Evolutionary conservation across 805 yeast genomes (phyloP), one percentile per base, ranked within the genome.

Genomic region (Komagataella pastoris): DNA sequence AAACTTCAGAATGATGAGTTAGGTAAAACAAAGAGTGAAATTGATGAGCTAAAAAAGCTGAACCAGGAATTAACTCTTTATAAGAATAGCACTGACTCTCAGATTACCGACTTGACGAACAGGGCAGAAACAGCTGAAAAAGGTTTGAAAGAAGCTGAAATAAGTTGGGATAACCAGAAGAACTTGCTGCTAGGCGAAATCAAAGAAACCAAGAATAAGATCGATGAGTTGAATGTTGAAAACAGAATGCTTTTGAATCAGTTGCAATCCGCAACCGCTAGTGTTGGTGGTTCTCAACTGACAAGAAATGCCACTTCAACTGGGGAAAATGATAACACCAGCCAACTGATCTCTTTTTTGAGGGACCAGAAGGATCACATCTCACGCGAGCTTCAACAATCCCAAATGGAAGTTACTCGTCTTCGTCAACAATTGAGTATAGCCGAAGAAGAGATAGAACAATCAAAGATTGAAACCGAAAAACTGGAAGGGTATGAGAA

Each of bases 241-340:
- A 85, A 87, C 61, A 70, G 77, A 49, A 70, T 86, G 4, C 67
- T 88, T 17, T 74, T 83, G 54, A 81, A 80, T 55, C 93, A 87
- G 63, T 64, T 88, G 24, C 91, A 65, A 48, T 62, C 57, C 19
- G 54, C 54, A 1, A 46, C 52, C 51, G 58, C 55, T 52, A 55
- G 30, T 17, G 51, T 49, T 7, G 55, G 49, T 2, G 43, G 23
- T 10, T 21, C 24, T 19, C 12, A 30, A 10, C 14, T 30, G 40
- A 30, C 7, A 5, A 30, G 6, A 10, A 24, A 30, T 24, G 48
- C 14, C 3, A 12, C 44, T 44, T 8, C 21, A 30, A 57, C 51
- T 14, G 55, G 53, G 3, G 53, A 53, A n/a, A 64, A 59, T 46
- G 59, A 59, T 48, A 74, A 71, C 50, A 59, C 74, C 56, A 71